Base-by-base conservation (phyloP, 1,284 basidiomycete species). In the Puccinia novopanici region DNA sequence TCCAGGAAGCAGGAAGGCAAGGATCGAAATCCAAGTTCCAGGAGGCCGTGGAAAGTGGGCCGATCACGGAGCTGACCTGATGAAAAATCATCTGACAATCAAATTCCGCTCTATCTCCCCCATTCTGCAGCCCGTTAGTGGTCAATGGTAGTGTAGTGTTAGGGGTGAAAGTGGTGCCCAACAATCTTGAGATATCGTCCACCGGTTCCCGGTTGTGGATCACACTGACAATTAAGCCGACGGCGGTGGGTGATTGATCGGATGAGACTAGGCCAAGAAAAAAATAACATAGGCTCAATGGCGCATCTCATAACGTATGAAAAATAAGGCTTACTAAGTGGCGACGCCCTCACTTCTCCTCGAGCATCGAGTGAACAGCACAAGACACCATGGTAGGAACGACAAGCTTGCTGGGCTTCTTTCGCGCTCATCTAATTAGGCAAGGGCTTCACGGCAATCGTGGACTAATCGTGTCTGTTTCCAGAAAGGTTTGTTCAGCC, bases 311-410 rank as follows among this genome's bases (percentile, higher is more conserved):
- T 12, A 8, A 54, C 22, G 52, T 54, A 57, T 57, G 24, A 27
- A 37, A 17, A 19, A 13, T 37, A 34, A 1, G 9, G 57, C 57
- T 6, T 48, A 75, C 73, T 45, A 8, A 75, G 30, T 2, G 73
- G 57, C 24, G 45, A 48, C 24, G 57, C 57, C 42, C 73, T 30
- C 13, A 75, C 73, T 75, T 48, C 45, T 24, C 73, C 73, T 42
- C 17, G 30, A 13, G n/a, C 19, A 48, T 75, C 57, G 19, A 75
- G 55, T 27, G 73, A 42, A 27, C 54, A 75, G 15, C 37, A 42
- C 45, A 37, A 63, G 24, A 61, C 37, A 5, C 73, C 73, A 48
- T 75, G 73, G 45, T 42, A 75, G 1, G 73, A 75, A 30, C 48
- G 6, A 30, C 22, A 24, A n/a, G 45, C 54, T 45, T 75, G 19